phyloP scores from a whole-genome alignment of 768 basidiomycete species.

The Auriculariales sp. region DNA sequence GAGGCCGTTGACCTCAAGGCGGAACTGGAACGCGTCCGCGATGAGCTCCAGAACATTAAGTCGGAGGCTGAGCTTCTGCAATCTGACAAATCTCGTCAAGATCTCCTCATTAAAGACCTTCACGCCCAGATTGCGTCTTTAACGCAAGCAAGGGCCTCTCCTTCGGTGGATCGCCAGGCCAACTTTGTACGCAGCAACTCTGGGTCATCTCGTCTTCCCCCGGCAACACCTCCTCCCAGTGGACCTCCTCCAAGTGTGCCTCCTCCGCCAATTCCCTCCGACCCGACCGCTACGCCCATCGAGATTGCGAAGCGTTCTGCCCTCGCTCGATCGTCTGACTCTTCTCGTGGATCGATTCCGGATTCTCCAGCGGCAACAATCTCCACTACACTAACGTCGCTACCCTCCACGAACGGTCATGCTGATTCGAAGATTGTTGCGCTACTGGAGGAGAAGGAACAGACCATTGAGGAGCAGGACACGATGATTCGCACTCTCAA shows the following conservation, averaged over 20 bases:
- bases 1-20: not conserved
- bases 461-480: constrained; percentile 71
- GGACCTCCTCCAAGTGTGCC: constrained; percentile 81
- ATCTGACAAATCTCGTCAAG: constrained; percentile 55
- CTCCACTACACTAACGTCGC: constrained; percentile 35
- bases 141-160: constrained; percentile 28
- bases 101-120: constrained; percentile 57
- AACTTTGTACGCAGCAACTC: constrained; percentile 37
- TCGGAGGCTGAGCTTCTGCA: constrained; percentile 72
- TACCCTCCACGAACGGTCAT: constrained; percentile 22
- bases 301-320: constrained; percentile 45
- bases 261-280: constrained; percentile 62
- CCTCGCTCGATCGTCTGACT: constrained; percentile 26
- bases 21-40: not conserved
- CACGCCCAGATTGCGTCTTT: constrained; percentile 39
- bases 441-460: constrained; percentile 59
- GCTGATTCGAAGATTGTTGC: constrained; percentile 40
- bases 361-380: constrained; percentile 44
- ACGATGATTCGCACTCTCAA: constrained; percentile 88
- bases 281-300: constrained; percentile 21
- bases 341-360: constrained; percentile 49
- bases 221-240: constrained; percentile 76
- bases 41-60: constrained; percentile 44
- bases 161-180: constrained; percentile 8
- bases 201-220: constrained; percentile 57